Evolutionary conservation across 2,329 filamentous ascomycete species (phyloP).

Genomic region (Colletotrichum godetiae): DNA sequence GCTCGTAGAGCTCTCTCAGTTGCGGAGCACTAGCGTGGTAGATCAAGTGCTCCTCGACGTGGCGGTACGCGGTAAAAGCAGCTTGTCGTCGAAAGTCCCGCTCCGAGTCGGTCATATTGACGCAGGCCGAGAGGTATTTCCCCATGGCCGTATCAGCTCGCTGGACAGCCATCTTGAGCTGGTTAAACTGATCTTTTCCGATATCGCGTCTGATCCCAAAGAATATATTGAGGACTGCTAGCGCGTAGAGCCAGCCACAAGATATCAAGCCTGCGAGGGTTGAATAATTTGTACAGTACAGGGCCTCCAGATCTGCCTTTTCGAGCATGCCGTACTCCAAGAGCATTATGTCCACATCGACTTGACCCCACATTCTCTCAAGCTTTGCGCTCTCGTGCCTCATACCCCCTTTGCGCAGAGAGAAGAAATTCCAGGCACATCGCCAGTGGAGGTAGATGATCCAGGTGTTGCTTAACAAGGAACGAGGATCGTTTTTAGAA

Average conservation of each 20-base stretch:
- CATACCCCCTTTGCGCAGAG: not conserved
- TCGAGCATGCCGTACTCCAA: not conserved
- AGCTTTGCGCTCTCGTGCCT: not conserved
- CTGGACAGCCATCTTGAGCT: not conserved
- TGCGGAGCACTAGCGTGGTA: not conserved
- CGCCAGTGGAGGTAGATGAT: not conserved
- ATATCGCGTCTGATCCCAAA: not conserved
- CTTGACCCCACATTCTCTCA: constrained; percentile 5
- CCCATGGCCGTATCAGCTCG: not conserved
- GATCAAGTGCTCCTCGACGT: not conserved
- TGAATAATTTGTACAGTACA: not conserved
- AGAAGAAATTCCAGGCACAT: constrained; percentile 10
- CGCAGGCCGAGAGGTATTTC: not conserved
- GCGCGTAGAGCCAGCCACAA: not conserved
- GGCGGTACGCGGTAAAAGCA: not conserved
- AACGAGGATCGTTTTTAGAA: not conserved
- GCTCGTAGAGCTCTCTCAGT: not conserved
- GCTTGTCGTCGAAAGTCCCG: not conserved
- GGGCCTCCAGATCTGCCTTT: not conserved
- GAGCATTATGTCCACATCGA: not conserved
- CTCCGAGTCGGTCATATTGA: not conserved
- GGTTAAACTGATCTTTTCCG: not conserved
- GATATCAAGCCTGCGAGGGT: not conserved
- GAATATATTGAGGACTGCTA: not conserved
- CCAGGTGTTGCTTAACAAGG: not conserved